These are phyloP conservation scores for Candida smagusa DNA, from an alignment of 1,139 yeast species.

Conservation along the genomic window DNA sequence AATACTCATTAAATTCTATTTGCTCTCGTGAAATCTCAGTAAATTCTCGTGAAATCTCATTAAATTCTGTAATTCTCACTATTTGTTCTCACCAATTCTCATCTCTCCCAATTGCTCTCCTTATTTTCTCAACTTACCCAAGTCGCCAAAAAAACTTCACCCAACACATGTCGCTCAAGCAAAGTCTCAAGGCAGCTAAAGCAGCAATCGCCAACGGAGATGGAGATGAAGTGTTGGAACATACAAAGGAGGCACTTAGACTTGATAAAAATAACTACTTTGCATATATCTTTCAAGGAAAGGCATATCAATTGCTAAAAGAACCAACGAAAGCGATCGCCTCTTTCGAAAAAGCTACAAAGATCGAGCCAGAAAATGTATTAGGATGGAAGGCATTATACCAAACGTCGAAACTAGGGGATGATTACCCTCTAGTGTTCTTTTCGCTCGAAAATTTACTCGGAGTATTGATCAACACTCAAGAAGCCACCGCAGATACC, in stretches of 20 bases:
- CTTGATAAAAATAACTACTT: conserved; percentile 57
- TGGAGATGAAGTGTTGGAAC: conserved; percentile 54
- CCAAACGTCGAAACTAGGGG: conserved; percentile 25
- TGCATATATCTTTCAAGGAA: conserved; percentile 65
- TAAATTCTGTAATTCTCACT: too few relatives aligned
- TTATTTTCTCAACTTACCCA: not conserved
- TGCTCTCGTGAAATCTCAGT: too few relatives aligned
- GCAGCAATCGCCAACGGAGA: conserved; percentile 54
- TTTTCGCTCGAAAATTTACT: conserved; percentile 31
- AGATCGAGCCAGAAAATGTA: conserved; percentile 50
- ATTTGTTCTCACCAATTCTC: too few relatives aligned
- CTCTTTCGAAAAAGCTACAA: conserved; percentile 55
- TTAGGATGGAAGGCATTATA: conserved; percentile 83
- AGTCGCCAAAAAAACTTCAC: not conserved
- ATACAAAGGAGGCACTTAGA: conserved; percentile 49
- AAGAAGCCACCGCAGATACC: conserved; percentile 41
- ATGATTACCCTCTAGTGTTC: conserved; percentile 48
- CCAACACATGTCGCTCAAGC: conserved; percentile 23
- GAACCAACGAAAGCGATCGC: conserved; percentile 42
- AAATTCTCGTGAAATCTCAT: too few relatives aligned
- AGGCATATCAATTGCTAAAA: conserved; percentile 46
- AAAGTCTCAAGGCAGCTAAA: conserved; percentile 56
- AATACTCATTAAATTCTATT: too few relatives aligned
- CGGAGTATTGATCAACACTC: conserved; percentile 27
- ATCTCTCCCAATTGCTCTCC: too few relatives aligned